Evolutionary conservation across 345 rosid species (phyloP), one percentile per base, ranked within the genome.

Genomic region (Aquilaria yunnanensis): DNA sequence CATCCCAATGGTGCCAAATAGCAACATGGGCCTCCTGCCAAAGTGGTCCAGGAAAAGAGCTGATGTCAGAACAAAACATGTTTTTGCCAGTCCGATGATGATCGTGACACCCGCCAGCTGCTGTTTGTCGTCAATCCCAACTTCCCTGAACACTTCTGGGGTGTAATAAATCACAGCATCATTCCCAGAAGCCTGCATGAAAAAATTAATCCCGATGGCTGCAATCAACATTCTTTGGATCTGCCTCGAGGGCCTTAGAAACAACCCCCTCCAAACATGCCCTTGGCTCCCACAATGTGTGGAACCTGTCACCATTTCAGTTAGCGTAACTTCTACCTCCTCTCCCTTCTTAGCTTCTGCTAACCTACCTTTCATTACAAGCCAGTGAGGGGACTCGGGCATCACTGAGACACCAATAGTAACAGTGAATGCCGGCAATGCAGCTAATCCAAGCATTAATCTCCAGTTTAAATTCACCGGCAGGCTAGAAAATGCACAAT

Each of bases 311-410:
- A 13, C 52, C 70, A 83, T 74, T 45, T 87, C 85, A 1, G 45
- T 4, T 3, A 82, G 68, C 60, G 80, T 67, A 45, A 65, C 8
- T 32, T 72, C 75, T 2, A 83, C 85, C 69, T 83, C 87, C 51
- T 62, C 72, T 32, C 56, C 80, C 54, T 10, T 49, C 48, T 47
- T 75, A 0, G 95, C 95, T 56, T 85, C 85, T 0, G 41, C 68
- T 2, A 63, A 54, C 59, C 80, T 54, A 13, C 81, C 83, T 68
- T 81, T 69, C 83, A 83, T 76, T 32, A 76, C 84, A 0, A 85
- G 83, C 95, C 95, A 83, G 0, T 78, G 63, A 12, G 95, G 86
- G 9, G 86, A 84, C 61, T 84, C 84, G 0, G 80, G 89, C 85
- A 75, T 82, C 16, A 62, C 58, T 11, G 70, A 11, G 47, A 80